phyloP scores from a whole-genome alignment of 2,329 filamentous ascomycete genomes.

The Pseudogymnoascus sp. region DNA sequence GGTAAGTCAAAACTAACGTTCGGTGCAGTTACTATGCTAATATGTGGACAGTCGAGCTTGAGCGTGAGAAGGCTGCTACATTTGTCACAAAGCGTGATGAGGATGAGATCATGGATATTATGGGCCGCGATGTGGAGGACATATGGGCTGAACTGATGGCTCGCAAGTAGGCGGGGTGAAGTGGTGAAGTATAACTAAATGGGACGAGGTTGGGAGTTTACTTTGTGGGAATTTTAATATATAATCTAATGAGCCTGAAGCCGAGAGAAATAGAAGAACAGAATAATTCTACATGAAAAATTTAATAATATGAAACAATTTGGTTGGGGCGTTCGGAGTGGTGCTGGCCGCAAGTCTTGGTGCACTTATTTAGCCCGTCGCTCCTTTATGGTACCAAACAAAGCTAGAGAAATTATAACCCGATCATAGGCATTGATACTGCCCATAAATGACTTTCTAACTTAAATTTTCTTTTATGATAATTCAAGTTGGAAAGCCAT shows the following conservation, averaged over 20 bases:
- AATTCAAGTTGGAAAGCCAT: no score
- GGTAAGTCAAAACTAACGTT: slow-evolving; percentile 32
- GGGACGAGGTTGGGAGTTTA: neutral
- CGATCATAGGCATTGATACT: no score
- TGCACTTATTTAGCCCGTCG: no score
- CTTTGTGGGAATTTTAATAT: neutral
- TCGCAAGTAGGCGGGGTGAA: neutral
- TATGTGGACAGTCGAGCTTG: slow-evolving; percentile 11
- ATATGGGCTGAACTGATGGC: slow-evolving; percentile 4
- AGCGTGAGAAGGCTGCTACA: slow-evolving; percentile 11
- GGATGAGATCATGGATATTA: slow-evolving; percentile 1
- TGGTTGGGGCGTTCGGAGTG: no score
- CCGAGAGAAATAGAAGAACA: neutral
- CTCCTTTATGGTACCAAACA: no score
- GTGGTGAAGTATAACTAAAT: neutral
- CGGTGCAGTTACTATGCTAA: neutral
- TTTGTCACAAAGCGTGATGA: slow-evolving; percentile 9
- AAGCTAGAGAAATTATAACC: no score
- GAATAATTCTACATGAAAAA: neutral
- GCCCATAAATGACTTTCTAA: no score
- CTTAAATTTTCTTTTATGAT: no score
- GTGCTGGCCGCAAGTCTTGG: no score
- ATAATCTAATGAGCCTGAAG: neutral
- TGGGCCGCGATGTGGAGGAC: slow-evolving; percentile 14
- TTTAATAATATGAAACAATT: neutral